Percentiles rank a stretch among this genome's conserved stretches.
Conservation (phyloP, 73 alveolate species). For the Chromera velia region DNA sequence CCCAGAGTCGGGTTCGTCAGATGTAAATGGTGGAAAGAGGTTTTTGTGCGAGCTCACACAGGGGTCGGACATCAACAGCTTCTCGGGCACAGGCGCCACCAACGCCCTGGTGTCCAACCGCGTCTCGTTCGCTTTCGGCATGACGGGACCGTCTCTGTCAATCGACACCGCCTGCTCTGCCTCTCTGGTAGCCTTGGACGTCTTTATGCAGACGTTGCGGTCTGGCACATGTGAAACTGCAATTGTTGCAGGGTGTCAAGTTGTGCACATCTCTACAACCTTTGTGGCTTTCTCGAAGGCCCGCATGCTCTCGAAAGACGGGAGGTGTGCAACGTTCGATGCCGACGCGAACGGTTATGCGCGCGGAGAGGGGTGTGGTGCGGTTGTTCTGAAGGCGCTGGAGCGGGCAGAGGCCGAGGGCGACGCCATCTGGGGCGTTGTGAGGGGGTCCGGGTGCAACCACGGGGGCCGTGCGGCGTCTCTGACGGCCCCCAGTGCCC, state of each 20-base stretch:
- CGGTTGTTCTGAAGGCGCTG: neutral
- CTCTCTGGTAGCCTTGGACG: neutral
- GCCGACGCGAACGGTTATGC: slow-evolving; percentile 11
- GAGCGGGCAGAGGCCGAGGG: no score
- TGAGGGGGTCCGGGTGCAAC: no score
- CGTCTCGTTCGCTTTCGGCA: neutral
- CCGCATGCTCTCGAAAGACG: slow-evolving; percentile 2
- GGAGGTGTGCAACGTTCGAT: slow-evolving; percentile 11
- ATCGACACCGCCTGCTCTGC: neutral
- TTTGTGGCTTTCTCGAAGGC: neutral
- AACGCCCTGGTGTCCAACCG: neutral
- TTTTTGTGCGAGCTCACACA: no score
- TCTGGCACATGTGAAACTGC: neutral
- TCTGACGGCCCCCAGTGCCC: neutral
- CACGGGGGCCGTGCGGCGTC: slow-evolving; percentile 1
- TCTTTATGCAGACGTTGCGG: neutral
- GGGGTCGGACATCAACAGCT: no score
- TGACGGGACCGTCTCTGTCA: neutral
- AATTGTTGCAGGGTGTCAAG: neutral
- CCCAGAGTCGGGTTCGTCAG: no score
- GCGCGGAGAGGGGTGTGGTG: slow-evolving; percentile 22
- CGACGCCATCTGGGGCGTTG: neutral
- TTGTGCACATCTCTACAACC: neutral
- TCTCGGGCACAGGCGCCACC: neutral
- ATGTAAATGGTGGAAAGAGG: no score